Evolutionary conservation across 202 grass and related monocot species (phyloP).

Genomic region (Bolboschoenoplectus hybrid): DNA sequence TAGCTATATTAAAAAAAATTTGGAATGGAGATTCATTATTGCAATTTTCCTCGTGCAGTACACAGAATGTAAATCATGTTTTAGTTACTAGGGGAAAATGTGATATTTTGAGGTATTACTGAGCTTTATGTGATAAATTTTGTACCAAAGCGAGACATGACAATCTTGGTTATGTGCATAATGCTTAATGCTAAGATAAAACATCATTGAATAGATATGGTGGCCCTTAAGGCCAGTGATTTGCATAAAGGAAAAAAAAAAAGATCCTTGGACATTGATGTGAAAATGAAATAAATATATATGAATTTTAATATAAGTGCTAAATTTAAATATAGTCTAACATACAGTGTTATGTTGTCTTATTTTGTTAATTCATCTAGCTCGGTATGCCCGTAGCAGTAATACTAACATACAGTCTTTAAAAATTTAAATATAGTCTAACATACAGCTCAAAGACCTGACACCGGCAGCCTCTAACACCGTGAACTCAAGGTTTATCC

Average conservation of each 20-base stretch:
- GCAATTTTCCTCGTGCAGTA: not conserved
- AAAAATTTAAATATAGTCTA: too few species aligned
- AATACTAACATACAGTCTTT: not conserved
- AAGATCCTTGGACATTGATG: not conserved
- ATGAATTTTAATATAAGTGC: not conserved
- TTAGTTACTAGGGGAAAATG: not conserved
- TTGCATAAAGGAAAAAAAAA: too few species aligned
- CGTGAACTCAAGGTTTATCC: slow-evolving; percentile 74
- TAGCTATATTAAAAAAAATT: not conserved
- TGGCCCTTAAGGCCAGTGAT: not conserved
- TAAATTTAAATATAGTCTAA: not conserved
- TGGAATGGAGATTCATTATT: not conserved
- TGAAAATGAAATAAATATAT: not conserved
- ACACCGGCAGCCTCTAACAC: slow-evolving; percentile 74
- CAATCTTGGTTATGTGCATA: not conserved
- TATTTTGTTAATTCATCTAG: slow-evolving; percentile 22
- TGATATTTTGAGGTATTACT: not conserved
- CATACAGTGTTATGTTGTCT: not conserved
- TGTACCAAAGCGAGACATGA: not conserved
- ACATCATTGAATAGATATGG: not conserved
- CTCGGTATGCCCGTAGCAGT: not conserved
- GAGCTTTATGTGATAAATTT: not conserved
- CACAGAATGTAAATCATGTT: not conserved
- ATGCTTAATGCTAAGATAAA: not conserved
- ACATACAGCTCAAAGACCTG: slow-evolving; percentile 61